Percentiles rank a stretch among this genome's conserved stretches.
These are phyloP conservation scores for Tylopilus balloui DNA, from an alignment of 768 basidiomycete species.

Conservation along the genomic window DNA sequence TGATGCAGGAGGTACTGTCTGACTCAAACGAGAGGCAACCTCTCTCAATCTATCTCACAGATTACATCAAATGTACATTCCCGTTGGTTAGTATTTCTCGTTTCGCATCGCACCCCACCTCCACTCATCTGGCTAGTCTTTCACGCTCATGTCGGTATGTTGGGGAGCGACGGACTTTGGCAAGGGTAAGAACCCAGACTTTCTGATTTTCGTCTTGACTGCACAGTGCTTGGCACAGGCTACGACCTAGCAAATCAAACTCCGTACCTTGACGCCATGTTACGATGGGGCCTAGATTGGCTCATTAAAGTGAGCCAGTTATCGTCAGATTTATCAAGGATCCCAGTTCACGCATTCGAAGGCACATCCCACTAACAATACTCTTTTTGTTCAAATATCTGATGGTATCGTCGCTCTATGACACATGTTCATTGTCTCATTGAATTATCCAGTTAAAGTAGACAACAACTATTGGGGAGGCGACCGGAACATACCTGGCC, in stretches of 20 bases:
- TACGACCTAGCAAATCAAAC: constrained; percentile 87
- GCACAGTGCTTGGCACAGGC: constrained; percentile 36
- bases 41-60: constrained; percentile 32
- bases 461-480: constrained; percentile 90
- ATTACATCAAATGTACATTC: constrained; percentile 86
- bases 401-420: constrained; percentile 38
- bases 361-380: constrained; percentile 74
- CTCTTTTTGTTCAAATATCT: constrained; percentile 75
- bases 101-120: background rate
- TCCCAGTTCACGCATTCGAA: constrained; percentile 26
- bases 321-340: background rate
- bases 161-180: constrained; percentile 90
- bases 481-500: constrained; percentile 68
- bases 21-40: background rate
- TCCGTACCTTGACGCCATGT: constrained; percentile 83
- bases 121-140: constrained; percentile 46
- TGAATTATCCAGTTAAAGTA: constrained; percentile 40
- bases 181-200: constrained; percentile 43
- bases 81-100: constrained; percentile 54
- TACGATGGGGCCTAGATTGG: constrained; percentile 92
- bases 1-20: constrained; percentile 77
- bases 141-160: constrained; percentile 77
- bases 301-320: constrained; percentile 66
- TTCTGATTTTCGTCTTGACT: background rate
- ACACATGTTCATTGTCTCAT: constrained; percentile 1